phyloP scores from a whole-genome alignment of 495 filamentous ascomycete genomes.

The Aspergillus avenaceus region DNA sequence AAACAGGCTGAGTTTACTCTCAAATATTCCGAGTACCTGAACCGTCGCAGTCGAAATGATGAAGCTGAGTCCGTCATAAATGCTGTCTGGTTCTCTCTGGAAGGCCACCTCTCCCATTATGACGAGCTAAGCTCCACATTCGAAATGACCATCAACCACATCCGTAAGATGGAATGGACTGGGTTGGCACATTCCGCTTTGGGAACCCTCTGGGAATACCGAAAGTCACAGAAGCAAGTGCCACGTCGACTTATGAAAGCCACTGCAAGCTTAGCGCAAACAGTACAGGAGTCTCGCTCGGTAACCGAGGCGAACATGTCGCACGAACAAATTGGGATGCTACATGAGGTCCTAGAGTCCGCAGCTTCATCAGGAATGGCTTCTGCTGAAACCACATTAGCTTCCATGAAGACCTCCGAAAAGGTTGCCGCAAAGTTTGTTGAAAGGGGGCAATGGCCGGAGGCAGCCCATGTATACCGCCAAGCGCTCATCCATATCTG shows the following conservation, averaged over 20 bases:
- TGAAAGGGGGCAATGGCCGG: not conserved
- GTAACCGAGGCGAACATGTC: not conserved
- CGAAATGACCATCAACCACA: not conserved
- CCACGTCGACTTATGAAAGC: not conserved
- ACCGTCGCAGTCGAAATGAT: not conserved
- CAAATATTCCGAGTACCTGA: not conserved
- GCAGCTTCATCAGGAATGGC: not conserved
- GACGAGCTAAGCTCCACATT: not conserved
- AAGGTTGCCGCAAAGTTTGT: not conserved
- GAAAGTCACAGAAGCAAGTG: not conserved
- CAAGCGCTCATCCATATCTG: not conserved
- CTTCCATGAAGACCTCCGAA: not conserved
- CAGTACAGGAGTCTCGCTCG: not conserved
- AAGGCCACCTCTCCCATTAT: not conserved
- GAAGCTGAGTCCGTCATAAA: not conserved
- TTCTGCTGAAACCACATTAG: not conserved
- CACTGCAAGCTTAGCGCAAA: not conserved
- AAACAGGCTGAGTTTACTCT: not conserved
- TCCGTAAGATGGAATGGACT: not conserved
- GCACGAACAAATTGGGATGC: not conserved
- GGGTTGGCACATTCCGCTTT: not conserved
- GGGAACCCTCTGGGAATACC: not conserved
- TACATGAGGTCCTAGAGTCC: not conserved
- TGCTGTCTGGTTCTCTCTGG: not conserved
- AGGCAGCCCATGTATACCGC: not conserved